Evolutionary conservation across 176 grass and related monocot genomes (phyloP).

Genomic region (Stipa capillata): DNA sequence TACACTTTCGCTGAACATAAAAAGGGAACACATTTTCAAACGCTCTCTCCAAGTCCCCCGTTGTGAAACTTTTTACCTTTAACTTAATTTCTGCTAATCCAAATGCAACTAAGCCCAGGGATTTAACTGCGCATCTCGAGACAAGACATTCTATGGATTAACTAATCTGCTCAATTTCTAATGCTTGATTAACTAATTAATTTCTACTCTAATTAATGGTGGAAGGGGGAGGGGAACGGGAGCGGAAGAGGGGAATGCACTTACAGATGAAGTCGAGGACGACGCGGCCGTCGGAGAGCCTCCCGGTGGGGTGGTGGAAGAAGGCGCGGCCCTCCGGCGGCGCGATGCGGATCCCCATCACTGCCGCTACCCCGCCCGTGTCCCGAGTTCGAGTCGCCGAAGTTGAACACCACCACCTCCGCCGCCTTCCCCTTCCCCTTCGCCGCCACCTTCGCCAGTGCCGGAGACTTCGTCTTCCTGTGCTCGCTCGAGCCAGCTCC

Average conservation of each 20-base stretch:
- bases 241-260: no score
- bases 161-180: no score
- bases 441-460: not conserved
- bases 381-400: constrained; percentile 91
- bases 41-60: no score
- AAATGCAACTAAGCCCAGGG: not conserved
- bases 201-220: not conserved
- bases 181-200: no score
- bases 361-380: constrained; percentile 62
- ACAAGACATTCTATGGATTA: not conserved
- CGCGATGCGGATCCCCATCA: constrained; percentile 46
- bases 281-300: constrained; percentile 83
- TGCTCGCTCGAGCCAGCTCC: not conserved
- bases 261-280: constrained; percentile 91
- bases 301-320: constrained; percentile 52
- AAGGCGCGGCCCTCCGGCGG: constrained; percentile 46
- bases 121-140: not conserved
- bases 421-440: not conserved
- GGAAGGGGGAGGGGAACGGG: not conserved
- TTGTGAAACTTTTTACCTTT: no score
- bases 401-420: constrained; percentile 58
- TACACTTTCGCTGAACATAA: no score
- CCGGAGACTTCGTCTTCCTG: not conserved
- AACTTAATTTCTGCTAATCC: no score
- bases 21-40: no score